A percentile compares a stretch with the other conserved stretches of the same genome.
phyloP scores from a whole-genome alignment of 768 basidiomycete genomes.

The Termitomyces sp. region DNA sequence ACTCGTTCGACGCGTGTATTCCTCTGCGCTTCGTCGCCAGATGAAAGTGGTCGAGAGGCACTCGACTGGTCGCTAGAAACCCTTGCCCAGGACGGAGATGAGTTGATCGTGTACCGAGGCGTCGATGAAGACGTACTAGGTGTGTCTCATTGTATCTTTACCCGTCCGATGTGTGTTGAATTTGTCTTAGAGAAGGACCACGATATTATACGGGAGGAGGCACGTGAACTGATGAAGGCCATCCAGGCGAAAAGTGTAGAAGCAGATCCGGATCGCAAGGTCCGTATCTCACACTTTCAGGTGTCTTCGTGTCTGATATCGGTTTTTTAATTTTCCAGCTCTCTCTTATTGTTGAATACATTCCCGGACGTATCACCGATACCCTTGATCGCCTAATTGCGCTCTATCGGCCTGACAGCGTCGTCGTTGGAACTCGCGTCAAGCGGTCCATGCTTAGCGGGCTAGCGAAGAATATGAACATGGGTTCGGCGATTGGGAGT shows the following conservation, averaged over 20 bases:
- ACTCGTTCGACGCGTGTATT: conserved; percentile 80
- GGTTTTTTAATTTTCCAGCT: conserved; percentile 38
- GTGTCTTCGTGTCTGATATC: neutral
- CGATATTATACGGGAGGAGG: conserved; percentile 76
- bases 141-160: conserved; percentile 25
- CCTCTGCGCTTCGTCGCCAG: conserved; percentile 81
- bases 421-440: conserved; percentile 91
- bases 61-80: conserved; percentile 90
- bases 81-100: conserved; percentile 85
- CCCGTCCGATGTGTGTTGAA: neutral
- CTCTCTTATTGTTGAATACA: conserved; percentile 89
- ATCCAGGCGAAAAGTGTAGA: conserved; percentile 82
- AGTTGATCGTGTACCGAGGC: conserved; percentile 87
- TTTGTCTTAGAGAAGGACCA: conserved; percentile 61
- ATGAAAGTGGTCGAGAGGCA: conserved; percentile 85
- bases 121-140: conserved; percentile 84
- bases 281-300: conserved; percentile 21
- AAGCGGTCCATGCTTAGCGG: conserved; percentile 36
- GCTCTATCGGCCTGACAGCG: conserved; percentile 84
- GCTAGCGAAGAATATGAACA: conserved; percentile 27
- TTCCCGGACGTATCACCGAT: conserved; percentile 85
- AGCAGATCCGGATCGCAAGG: conserved; percentile 73
- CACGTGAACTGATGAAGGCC: conserved; percentile 69
- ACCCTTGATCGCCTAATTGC: conserved; percentile 91
- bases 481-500: conserved; percentile 40